Evolutionary conservation across 2,329 filamentous ascomycete genomes (phyloP).

Genomic region (Penicillium sp.): DNA sequence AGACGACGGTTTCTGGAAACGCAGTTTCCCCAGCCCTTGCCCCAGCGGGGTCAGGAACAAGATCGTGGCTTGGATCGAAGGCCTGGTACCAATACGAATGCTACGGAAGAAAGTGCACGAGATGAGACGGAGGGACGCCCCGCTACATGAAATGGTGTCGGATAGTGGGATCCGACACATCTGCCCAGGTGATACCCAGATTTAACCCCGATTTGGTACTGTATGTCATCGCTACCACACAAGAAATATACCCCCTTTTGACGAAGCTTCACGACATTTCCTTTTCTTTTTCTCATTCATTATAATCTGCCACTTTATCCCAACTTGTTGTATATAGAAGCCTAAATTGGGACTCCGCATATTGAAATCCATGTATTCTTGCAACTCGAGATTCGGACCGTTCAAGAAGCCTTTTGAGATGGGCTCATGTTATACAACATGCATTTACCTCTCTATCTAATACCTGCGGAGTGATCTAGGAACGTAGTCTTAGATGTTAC

Average conservation of each 20-base stretch:
- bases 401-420: no score
- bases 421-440: no score
- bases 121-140: conserved; percentile 2
- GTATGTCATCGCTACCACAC: background rate
- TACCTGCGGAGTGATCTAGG: no score
- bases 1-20: conserved; percentile 16
- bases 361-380: no score
- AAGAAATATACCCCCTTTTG: background rate
- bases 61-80: conserved; percentile 1
- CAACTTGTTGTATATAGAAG: background rate
- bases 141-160: background rate
- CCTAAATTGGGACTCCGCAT: background rate
- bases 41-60: conserved; percentile 9
- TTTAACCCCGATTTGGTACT: background rate
- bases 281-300: background rate
- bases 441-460: no score
- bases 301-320: background rate
- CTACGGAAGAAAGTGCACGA: background rate
- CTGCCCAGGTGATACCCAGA: background rate
- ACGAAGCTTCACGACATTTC: background rate
- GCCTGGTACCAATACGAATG: background rate
- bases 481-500: no score
- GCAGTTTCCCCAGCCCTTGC: conserved; percentile 20
- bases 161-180: background rate
- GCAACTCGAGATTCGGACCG: no score